These are phyloP conservation scores for Paraurostyla sp. DNA, from an alignment of 73 alveolate genomes.

Conservation along the genomic window DNA sequence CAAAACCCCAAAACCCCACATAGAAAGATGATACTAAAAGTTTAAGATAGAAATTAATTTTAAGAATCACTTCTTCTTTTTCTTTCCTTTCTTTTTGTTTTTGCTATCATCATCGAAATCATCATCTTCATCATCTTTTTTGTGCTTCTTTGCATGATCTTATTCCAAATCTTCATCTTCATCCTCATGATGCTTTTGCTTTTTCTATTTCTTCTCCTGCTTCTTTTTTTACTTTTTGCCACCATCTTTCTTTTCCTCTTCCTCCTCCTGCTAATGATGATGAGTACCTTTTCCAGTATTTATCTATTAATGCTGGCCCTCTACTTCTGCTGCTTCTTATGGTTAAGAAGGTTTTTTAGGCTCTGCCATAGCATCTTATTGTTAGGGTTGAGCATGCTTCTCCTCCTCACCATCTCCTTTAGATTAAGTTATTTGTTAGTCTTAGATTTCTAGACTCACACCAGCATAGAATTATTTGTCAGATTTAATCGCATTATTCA, in stretches of 20 bases:
- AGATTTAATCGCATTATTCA: constrained; percentile 8
- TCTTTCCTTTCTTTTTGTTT: constrained; percentile 28
- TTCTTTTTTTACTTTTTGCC: not conserved
- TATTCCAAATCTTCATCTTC: not conserved
- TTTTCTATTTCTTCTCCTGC: not conserved
- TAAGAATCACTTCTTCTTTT: not conserved
- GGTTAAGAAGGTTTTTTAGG: not conserved
- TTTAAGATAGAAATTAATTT: too few relatives aligned
- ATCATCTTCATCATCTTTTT: constrained; percentile 5
- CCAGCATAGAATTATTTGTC: constrained; percentile 26
- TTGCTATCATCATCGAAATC: not conserved
- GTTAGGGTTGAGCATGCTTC: not conserved
- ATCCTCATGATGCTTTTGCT: not conserved
- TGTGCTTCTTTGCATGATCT: not conserved
- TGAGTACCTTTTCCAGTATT: not conserved
- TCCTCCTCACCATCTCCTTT: not conserved
- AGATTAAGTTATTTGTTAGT: constrained; percentile 30
- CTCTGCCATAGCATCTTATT: not conserved
- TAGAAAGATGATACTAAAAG: too few relatives aligned
- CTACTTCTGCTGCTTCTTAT: not conserved
- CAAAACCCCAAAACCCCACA: too few relatives aligned
- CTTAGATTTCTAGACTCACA: constrained; percentile 28
- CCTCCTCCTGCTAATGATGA: not conserved
- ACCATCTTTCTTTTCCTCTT: not conserved
- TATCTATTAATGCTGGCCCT: not conserved